Base-by-base conservation (phyloP, 2,329 filamentous ascomycete species). In the Verticillium nonalfalfae region DNA sequence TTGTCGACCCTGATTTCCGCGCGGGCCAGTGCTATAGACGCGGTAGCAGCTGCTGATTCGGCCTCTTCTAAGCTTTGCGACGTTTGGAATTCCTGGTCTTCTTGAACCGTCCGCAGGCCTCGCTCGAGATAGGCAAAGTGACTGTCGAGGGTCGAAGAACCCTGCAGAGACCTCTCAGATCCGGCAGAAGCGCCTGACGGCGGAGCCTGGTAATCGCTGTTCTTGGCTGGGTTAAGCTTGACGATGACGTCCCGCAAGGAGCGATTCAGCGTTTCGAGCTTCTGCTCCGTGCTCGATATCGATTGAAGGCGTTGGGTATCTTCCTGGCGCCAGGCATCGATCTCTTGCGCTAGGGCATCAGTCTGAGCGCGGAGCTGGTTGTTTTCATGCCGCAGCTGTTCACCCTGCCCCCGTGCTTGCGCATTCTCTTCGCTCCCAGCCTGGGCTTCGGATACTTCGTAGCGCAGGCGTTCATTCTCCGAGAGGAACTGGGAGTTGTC, bases 81-180 rank as follows among this genome's bases (percentile, higher is more conserved):
- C 2, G 63, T 59, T 58, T 71, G 66, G 61, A 79, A 75, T 58
- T 79, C 76, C 68, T 87, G 83, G 66, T 86, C 85, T 15, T 83
- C 79, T 40, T 81, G 79, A 11, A 93, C 82, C 9, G 81, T 80
- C 35, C 80, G 76, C 36, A 95, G 75, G 1, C 85, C 85, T 67
- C 84, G 83, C 62, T 90, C 86, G 3, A 96, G 78, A 68, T 92
- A 93, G 50, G 88, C 85, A 21, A 95, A 74, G 69, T 93, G 89
- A 45, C 70, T 77, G 34, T 73, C 73, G 26, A 88, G 72, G 61
- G 80, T 74, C 18, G 80, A 77, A 7, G 78, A 79, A 14, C 81
- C 73, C 59, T 80, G 77, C 10, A 66, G 63, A 72, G 45, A 68
- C 69, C 63, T 45, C n/a, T 67, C 68, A 66, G 67, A 26, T n/a